Evolutionary conservation across 2,329 filamentous ascomycete genomes (phyloP).

Genomic region (Fusarium sp.): DNA sequence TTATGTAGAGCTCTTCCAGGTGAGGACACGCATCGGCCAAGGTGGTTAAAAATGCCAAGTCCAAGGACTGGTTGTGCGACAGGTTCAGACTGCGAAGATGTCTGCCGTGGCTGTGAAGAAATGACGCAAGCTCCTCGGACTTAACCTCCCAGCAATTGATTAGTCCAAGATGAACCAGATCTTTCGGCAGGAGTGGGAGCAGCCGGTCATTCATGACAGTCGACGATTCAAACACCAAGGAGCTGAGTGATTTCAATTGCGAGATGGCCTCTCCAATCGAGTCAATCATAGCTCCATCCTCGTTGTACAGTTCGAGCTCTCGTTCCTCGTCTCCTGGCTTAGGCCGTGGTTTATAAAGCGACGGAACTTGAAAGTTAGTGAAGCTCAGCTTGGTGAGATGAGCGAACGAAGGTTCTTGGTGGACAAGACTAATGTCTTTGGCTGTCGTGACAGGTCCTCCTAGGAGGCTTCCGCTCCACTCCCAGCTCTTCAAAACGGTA

Average conservation of each 20-base stretch:
- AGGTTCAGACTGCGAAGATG: constrained; percentile 76
- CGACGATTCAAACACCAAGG: constrained; percentile 80
- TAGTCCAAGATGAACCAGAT: constrained; percentile 76
- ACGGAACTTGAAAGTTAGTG: constrained; percentile 72
- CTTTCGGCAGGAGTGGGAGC: constrained; percentile 74
- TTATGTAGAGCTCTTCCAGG: constrained; percentile 78
- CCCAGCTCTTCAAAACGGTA: constrained; percentile 65
- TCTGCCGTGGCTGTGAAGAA: constrained; percentile 74
- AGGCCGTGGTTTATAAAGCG: constrained; percentile 53
- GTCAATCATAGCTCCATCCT: constrained; percentile 57
- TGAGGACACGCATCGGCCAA: constrained; percentile 76
- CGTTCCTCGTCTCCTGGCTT: constrained; percentile 47
- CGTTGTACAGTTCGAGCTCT: constrained; percentile 48
- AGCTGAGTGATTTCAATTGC: constrained; percentile 70
- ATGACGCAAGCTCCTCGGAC: constrained; percentile 73
- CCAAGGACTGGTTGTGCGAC: constrained; percentile 83
- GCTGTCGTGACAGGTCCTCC: constrained; percentile 58
- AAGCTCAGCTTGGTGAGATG: constrained; percentile 68
- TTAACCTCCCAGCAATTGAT: constrained; percentile 83
- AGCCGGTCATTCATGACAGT: constrained; percentile 76
- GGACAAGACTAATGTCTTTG: constrained; percentile 62
- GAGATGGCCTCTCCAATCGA: constrained; percentile 49
- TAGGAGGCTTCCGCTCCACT: constrained; percentile 69
- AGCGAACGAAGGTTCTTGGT: constrained; percentile 67
- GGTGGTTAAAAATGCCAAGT: constrained; percentile 77